Percentiles rank a stretch among this genome's conserved stretches.
Conservation (phyloP, 2,329 filamentous ascomycete species). For the Thermothelomyces thermophilus region DNA sequence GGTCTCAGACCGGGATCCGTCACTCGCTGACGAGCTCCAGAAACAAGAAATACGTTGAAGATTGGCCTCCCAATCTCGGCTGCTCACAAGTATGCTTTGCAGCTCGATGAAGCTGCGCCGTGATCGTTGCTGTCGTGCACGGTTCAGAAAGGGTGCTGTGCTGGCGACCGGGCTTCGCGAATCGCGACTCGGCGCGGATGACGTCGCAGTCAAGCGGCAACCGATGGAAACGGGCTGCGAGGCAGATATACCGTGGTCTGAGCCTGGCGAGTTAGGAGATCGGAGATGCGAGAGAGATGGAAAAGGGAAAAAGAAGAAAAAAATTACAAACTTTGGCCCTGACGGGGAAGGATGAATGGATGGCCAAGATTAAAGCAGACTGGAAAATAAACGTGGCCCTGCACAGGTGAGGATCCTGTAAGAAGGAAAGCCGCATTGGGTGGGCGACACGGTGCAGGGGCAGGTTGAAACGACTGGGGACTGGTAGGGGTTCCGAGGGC, state of each 20-base stretch:
- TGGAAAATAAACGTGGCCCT: constrained; percentile 24
- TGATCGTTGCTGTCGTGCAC: constrained; percentile 20
- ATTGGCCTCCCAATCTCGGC: background rate
- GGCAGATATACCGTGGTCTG: background rate
- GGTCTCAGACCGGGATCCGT: background rate
- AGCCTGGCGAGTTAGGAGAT: background rate
- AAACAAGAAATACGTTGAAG: background rate
- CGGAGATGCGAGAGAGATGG: background rate
- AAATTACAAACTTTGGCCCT: background rate
- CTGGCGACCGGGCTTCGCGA: constrained; percentile 1
- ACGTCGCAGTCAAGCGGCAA: constrained; percentile 1
- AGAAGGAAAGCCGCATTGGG: constrained; percentile 6
- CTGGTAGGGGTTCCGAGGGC: constrained; percentile 8
- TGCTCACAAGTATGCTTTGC: background rate
- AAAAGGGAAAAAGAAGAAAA: background rate
- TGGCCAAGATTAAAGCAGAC: constrained; percentile 16
- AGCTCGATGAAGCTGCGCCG: background rate
- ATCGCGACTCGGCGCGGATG: constrained; percentile 3
- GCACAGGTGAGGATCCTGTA: constrained; percentile 16
- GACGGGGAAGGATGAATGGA: constrained; percentile 2
- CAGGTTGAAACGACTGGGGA: constrained; percentile 21
- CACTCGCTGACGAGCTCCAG: background rate
- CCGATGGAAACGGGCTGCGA: background rate
- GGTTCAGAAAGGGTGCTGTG: constrained; percentile 21
- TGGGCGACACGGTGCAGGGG: constrained; percentile 15